Base-by-base conservation (phyloP, 768 basidiomycete genomes). In the Mycena rosella region DNA sequence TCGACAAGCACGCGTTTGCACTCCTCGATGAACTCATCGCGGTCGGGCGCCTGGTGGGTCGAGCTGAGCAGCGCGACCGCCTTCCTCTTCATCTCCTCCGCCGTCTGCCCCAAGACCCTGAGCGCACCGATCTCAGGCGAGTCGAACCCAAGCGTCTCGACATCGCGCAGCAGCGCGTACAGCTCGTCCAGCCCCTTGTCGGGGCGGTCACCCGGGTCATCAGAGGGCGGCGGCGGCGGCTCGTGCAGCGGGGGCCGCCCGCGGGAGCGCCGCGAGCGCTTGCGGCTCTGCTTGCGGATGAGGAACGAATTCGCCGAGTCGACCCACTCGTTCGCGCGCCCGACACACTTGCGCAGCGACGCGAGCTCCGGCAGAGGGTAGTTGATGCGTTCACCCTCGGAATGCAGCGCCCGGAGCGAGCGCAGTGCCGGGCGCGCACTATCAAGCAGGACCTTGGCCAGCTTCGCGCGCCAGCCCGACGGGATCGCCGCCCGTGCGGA, bases 321-420 rank as follows among this genome's bases (percentile, higher is more conserved):
- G n/a, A 96, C 83, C 96, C 96, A 96, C 73, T 92, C 91, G 69
- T 90, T 94, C 22, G 93, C 96, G 68, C 88, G 85, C 48, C 77
- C 86, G 58, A 98, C 94, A 74, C 94, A 94, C 78, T 89, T 93
- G 49, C 91, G 87, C 40, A 98, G 86, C 52, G 87, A 80, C 30
- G 81, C 78, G 61, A 96, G 83, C 77, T 96, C 94, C 2, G 89
- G 84, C 17, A 96, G 85, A 34, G 85, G 83, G 74, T 89, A 88
- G 63, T 87, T 91, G 78, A 96, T 94, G 60, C 92, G 92, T 71
- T 98, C 95, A 17, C 93, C 96, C 77, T 98, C 96, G 0, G 92
- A 88, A 27, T 96, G 84, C n/a, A 96, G 81, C 10, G 93, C 89
- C 44, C 92, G 89, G 65, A 98, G 87, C 38, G 87, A 88, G 42